A percentile compares a stretch with the other conserved stretches of the same genome.
Evolutionary conservation across 2,329 filamentous ascomycete genomes (phyloP).

Genomic region (Fusarium mexicanum): DNA sequence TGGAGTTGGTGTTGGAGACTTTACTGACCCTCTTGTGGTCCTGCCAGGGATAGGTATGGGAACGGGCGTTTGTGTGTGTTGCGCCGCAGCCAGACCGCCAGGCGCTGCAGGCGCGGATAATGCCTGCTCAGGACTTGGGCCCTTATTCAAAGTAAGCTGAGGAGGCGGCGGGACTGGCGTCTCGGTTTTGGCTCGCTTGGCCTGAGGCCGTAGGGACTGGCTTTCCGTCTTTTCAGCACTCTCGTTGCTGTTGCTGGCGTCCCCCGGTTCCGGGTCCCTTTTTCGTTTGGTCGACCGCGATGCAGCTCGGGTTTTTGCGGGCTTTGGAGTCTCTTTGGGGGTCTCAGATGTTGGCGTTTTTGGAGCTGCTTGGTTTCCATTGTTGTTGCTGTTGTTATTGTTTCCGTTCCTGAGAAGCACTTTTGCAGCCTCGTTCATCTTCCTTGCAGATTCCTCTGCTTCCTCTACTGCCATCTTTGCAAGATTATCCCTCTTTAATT

Average conservation of each 20-base stretch:
- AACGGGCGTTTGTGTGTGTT: constrained; percentile 55
- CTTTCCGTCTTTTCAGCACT: constrained; percentile 37
- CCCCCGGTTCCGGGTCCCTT: constrained; percentile 51
- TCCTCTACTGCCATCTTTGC: constrained; percentile 70
- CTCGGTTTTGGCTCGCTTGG: constrained; percentile 66
- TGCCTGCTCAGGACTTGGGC: constrained; percentile 35
- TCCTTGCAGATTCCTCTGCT: constrained; percentile 65
- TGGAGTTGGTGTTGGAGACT: constrained; percentile 45
- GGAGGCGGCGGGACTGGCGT: constrained; percentile 63
- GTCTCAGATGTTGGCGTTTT: constrained; percentile 41
- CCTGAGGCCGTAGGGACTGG: constrained; percentile 50
- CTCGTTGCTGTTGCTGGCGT: constrained; percentile 44
- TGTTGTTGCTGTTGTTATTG: constrained; percentile 5
- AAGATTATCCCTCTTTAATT: constrained; percentile 73
- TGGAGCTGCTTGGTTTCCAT: constrained; percentile 35
- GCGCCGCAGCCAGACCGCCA: constrained; percentile 25
- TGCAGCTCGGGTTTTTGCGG: constrained; percentile 44
- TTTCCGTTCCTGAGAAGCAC: constrained; percentile 53
- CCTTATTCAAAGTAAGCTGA: constrained; percentile 46
- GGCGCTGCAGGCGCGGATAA: constrained; percentile 31
- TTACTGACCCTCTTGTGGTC: constrained; percentile 44
- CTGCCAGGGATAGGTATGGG: constrained; percentile 50
- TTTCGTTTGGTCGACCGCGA: constrained; percentile 57
- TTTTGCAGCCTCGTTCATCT: constrained; percentile 60
- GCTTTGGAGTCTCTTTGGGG: constrained; percentile 41